A percentile compares a stretch with the other conserved stretches of the same genome.
phyloP scores from a whole-genome alignment of 768 basidiomycete genomes.

The Hygrophorus pudorinus region DNA sequence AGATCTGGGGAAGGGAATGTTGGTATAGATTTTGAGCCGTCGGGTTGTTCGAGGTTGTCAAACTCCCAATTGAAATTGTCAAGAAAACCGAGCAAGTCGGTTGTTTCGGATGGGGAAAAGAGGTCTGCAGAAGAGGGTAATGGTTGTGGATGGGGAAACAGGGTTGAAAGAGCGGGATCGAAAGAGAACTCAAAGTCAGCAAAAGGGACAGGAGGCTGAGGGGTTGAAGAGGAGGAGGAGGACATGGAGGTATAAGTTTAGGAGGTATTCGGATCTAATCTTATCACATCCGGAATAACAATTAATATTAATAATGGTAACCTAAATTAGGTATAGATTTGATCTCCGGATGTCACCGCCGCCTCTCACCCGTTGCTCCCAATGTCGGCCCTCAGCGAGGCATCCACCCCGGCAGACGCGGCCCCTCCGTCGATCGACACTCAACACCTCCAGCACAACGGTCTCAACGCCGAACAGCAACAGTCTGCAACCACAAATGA shows the following conservation, averaged over 20 bases:
- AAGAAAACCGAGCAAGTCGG: constrained; percentile 71
- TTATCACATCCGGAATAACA: neutral
- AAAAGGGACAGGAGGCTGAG: constrained; percentile 40
- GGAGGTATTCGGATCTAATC: neutral
- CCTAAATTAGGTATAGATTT: neutral
- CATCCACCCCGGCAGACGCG: constrained; percentile 47
- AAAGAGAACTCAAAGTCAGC: constrained; percentile 68
- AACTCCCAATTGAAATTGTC: constrained; percentile 61
- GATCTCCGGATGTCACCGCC: constrained; percentile 11
- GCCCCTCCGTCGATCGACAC: constrained; percentile 47
- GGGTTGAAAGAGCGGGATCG: constrained; percentile 43
- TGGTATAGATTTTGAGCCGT: constrained; percentile 11
- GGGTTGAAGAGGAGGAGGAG: neutral
- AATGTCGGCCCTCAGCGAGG: constrained; percentile 72
- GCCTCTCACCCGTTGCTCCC: constrained; percentile 17
- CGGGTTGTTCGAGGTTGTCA: constrained; percentile 19
- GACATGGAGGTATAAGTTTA: too few species aligned
- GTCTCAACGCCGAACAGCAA: constrained; percentile 27
- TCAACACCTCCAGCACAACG: constrained; percentile 49
- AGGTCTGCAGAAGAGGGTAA: constrained; percentile 67
- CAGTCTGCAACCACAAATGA: constrained; percentile 24
- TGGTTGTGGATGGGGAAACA: constrained; percentile 56
- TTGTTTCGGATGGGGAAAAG: constrained; percentile 70
- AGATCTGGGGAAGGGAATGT: constrained; percentile 26
- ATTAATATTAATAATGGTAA: neutral